Evolutionary conservation across 768 basidiomycete species (phyloP).

Genomic region (Boletellus ananas): DNA sequence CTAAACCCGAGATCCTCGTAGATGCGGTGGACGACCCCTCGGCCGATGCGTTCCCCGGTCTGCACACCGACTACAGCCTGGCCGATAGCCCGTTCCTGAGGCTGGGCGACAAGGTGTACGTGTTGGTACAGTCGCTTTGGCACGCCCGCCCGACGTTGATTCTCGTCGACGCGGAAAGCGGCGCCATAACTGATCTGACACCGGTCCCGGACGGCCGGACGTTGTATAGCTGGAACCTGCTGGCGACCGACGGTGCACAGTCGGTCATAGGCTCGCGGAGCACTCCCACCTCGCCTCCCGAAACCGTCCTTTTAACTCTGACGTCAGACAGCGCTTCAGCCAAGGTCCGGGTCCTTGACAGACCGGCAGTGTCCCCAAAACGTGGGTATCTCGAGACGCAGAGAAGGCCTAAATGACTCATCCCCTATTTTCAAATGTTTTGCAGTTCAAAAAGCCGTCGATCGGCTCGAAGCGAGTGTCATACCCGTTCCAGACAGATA

Average conservation of each 20-base stretch:
- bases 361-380: conserved; percentile 36
- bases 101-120: conserved; percentile 5
- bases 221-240: conserved; percentile 52
- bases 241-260: conserved; percentile 43
- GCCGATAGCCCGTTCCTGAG: conserved; percentile 40
- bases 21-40: conserved; percentile 40
- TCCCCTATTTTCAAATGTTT: not conserved
- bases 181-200: conserved; percentile 35
- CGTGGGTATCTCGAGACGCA: conserved; percentile 29
- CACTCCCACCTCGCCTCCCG: conserved; percentile 42
- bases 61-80: conserved; percentile 53
- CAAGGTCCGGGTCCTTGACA: conserved; percentile 42
- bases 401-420: not conserved
- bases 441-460: conserved; percentile 43
- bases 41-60: conserved; percentile 52
- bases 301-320: conserved; percentile 47
- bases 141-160: conserved; percentile 51
- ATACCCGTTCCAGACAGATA: conserved; percentile 47
- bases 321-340: conserved; percentile 11
- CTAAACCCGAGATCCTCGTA: conserved; percentile 32
- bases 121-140: conserved; percentile 49
- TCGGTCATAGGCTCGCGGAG: conserved; percentile 50
- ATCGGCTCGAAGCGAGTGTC: conserved; percentile 39
- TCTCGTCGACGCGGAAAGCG: conserved; percentile 39
- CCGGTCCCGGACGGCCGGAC: conserved; percentile 11